Base-by-base conservation (phyloP, 306 rosid species). In the Rubus idaeus region DNA sequence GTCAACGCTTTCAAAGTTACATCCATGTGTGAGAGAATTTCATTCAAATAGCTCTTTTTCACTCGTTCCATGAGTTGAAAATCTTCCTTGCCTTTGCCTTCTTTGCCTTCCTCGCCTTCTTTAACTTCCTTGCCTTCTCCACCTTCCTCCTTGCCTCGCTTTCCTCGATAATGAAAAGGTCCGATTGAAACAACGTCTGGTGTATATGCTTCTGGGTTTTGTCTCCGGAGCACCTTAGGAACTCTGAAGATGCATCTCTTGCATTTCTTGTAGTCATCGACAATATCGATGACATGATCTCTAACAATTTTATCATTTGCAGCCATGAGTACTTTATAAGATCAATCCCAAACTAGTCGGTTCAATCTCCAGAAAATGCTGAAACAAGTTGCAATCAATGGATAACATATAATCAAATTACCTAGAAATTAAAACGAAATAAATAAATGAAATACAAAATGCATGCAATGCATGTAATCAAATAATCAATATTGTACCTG, bases 161-260 rank as follows among this genome's bases (percentile, higher is more conserved):
- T 0, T 5, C 10, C 2, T 4, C 1, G 10, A 1, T 8, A 1
- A 16, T 9, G 84, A 5, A 70, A 63, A 0, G 80, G 81, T 17
- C 84, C 81, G 18, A 82, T 71, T 13, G 82, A 46, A 16, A 77
- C 65, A 6, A 21, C 57, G 35, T 77, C 39, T 0, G 82, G 79
- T 5, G 14, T 14, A 3, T 57, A 66, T 11, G 79, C 78, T 8
- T 55, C 37, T 23, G 30, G 44, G 2, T 68, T 77, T 14, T 46
- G 44, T 9, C 68, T 11, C 2, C 10, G 6, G 65, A 82, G 78
- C 44, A 77, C 47, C 11, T 26, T 6, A 2, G 75, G 85, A 41
- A 53, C 56, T 58, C 9, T 57, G 79, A 77, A 82, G 50, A 77
- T 77, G 68, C 85, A 64, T 8, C 3, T 17, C 66, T 44, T 68